These are phyloP conservation scores for Trichosporon sp. DNA, from an alignment of 1,284 basidiomycete species.

Conservation along the genomic window DNA sequence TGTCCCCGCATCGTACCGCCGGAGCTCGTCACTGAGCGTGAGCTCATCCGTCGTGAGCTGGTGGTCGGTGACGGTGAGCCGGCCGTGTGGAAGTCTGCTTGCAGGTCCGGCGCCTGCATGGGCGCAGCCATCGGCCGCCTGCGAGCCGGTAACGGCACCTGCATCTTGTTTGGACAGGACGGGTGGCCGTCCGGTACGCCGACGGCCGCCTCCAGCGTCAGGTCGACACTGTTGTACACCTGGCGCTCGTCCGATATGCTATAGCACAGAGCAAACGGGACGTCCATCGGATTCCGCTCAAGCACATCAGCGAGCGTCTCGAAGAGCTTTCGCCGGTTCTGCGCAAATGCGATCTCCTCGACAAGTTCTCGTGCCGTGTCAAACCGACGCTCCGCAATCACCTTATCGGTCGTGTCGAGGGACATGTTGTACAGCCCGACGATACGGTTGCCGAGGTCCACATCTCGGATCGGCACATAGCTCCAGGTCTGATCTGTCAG, in stretches of 20 bases:
- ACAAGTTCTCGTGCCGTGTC: slow-evolving; percentile 16
- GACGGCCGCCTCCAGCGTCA: slow-evolving; percentile 16
- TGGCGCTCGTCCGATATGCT: slow-evolving; percentile 9
- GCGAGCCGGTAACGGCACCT: neutral
- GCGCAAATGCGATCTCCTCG: slow-evolving; percentile 14
- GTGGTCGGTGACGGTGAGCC: neutral
- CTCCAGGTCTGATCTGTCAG: slow-evolving; percentile 24
- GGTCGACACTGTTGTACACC: neutral
- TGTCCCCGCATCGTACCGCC: neutral
- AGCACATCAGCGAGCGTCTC: slow-evolving; percentile 15
- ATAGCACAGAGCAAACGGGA: slow-evolving; percentile 26
- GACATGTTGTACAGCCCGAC: slow-evolving; percentile 22
- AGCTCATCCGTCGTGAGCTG: neutral
- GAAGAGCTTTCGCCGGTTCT: slow-evolving; percentile 13
- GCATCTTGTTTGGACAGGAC: slow-evolving; percentile 8
- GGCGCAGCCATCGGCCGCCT: neutral
- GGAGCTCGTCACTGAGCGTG: neutral
- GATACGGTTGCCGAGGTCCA: slow-evolving; percentile 13
- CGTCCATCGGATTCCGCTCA: slow-evolving; percentile 19
- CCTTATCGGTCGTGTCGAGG: slow-evolving; percentile 16
- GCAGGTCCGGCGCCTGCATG: neutral
- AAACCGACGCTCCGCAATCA: slow-evolving; percentile 18
- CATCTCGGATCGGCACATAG: slow-evolving; percentile 30
- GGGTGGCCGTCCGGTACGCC: slow-evolving; percentile 22
- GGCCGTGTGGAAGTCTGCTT: too few relatives aligned